Evolutionary conservation across 192 early-diverging fungal species (phyloP).

Genomic region (Coemansia sp.): DNA sequence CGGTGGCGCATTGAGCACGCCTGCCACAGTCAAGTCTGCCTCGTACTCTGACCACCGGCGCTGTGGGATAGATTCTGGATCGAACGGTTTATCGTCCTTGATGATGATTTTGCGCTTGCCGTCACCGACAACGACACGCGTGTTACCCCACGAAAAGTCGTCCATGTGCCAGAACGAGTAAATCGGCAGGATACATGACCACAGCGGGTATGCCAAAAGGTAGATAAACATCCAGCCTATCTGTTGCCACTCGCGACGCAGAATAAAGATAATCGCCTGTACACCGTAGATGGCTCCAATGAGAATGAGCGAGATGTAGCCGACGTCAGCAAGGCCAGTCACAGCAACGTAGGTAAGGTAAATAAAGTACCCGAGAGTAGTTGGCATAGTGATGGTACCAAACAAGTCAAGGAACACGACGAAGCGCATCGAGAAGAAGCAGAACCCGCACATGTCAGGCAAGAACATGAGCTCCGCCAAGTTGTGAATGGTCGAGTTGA

Average conservation of each 20-base stretch:
- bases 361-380: slow-evolving; percentile 78
- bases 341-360: slow-evolving; percentile 78
- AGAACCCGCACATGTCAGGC: slow-evolving; percentile 91
- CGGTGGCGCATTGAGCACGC: slow-evolving; percentile 49
- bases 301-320: slow-evolving; percentile 69
- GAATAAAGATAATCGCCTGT: slow-evolving; percentile 80
- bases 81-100: too few species aligned
- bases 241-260: slow-evolving; percentile 78
- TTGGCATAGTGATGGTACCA: slow-evolving; percentile 79
- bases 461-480: slow-evolving; percentile 75
- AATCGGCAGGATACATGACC: too few species aligned
- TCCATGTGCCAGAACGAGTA: too few species aligned
- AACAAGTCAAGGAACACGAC: slow-evolving; percentile 94
- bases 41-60: slow-evolving; percentile 88
- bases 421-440: slow-evolving; percentile 98
- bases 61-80: too few species aligned
- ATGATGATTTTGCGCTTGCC: too few species aligned
- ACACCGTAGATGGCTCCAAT: slow-evolving; percentile 86
- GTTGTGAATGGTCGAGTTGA: slow-evolving; percentile 80
- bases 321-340: slow-evolving; percentile 31
- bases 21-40: slow-evolving; percentile 63
- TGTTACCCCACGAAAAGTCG: too few species aligned
- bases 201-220: background rate
- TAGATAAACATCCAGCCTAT: slow-evolving; percentile 88
- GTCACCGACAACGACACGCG: too few species aligned